Evolutionary conservation across 805 yeast genomes (phyloP).

Genomic region (Ogataea thermomethanolica): DNA sequence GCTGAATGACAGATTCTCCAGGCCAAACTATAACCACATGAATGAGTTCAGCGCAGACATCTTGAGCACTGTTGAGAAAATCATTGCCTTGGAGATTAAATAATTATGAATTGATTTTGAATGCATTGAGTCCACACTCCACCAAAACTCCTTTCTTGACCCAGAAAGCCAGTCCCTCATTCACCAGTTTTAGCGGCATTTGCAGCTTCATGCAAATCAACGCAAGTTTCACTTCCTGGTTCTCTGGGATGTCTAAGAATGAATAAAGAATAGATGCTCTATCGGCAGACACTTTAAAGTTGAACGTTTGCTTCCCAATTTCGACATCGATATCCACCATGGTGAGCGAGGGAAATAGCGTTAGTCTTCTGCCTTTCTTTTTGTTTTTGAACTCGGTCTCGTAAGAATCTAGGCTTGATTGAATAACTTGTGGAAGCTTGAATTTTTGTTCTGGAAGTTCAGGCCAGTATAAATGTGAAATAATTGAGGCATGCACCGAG

Average conservation of each 20-base stretch:
- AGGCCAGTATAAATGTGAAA: conserved; percentile 86
- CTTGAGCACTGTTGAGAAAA: conserved; percentile 38
- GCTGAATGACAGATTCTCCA: conserved; percentile 56
- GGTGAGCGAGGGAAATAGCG: conserved; percentile 58
- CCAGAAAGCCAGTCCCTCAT: conserved; percentile 57
- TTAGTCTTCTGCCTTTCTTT: conserved; percentile 58
- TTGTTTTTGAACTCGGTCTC: conserved; percentile 36
- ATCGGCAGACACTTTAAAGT: conserved; percentile 59
- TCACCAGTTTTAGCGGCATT: conserved; percentile 41
- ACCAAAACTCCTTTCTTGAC: conserved; percentile 50
- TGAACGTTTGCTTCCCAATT: conserved; percentile 38
- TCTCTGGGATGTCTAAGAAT: conserved; percentile 24
- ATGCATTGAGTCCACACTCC: conserved; percentile 36
- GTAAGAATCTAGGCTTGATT: conserved; percentile 41
- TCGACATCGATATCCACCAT: conserved; percentile 56
- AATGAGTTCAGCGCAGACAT: conserved; percentile 33
- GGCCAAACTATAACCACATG: conserved; percentile 37
- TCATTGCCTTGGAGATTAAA: conserved; percentile 24
- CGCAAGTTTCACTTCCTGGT: conserved; percentile 26
- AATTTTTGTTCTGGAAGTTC: conserved; percentile 42
- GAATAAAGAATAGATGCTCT: conserved; percentile 55
- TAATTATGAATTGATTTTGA: conserved; percentile 38
- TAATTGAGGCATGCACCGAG: conserved; percentile 51
- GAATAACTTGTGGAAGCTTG: conserved; percentile 46
- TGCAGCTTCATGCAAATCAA: conserved; percentile 37